Evolutionary conservation across 2,329 filamentous ascomycete species (phyloP).

Genomic region (Nothophoma quercina): DNA sequence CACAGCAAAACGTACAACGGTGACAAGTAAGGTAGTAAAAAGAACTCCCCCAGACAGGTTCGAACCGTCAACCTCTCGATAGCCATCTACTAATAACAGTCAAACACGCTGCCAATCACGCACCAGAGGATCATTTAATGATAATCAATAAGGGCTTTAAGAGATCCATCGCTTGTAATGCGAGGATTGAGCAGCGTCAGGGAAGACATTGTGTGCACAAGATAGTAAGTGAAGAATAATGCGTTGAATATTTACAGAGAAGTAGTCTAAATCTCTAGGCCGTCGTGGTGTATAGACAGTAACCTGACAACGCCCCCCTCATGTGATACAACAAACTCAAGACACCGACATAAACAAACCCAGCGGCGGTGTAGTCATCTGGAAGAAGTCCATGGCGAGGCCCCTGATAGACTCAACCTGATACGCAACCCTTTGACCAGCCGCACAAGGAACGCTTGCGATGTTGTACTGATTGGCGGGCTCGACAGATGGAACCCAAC

Average conservation of each 20-base stretch:
- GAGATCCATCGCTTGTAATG: no score
- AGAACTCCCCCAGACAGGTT: not conserved
- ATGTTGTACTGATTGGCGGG: conserved; percentile 31
- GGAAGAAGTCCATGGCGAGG: conserved; percentile 38
- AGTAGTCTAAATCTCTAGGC: conserved; percentile 10
- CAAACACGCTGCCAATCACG: conserved; percentile 1
- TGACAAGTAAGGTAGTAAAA: no score
- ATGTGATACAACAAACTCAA: conserved; percentile 3
- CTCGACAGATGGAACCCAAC: conserved; percentile 21
- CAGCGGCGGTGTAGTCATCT: conserved; percentile 31
- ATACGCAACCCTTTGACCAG: conserved; percentile 34
- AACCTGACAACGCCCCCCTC: not conserved
- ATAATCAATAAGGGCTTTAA: not conserved
- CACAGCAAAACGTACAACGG: no score
- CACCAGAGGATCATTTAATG: not conserved
- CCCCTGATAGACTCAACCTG: conserved; percentile 31
- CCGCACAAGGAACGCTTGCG: conserved; percentile 33
- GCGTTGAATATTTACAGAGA: conserved; percentile 19
- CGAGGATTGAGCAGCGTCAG: no score
- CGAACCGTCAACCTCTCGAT: not conserved
- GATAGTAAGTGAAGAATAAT: not conserved
- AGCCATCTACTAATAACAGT: not conserved
- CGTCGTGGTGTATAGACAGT: conserved; percentile 11
- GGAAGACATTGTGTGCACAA: not conserved
- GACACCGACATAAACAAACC: conserved; percentile 33